Percentiles rank a stretch among this genome's conserved stretches.
Evolutionary conservation across 768 basidiomycete genomes (phyloP).

Genomic region (Collybiopsis confluens): DNA sequence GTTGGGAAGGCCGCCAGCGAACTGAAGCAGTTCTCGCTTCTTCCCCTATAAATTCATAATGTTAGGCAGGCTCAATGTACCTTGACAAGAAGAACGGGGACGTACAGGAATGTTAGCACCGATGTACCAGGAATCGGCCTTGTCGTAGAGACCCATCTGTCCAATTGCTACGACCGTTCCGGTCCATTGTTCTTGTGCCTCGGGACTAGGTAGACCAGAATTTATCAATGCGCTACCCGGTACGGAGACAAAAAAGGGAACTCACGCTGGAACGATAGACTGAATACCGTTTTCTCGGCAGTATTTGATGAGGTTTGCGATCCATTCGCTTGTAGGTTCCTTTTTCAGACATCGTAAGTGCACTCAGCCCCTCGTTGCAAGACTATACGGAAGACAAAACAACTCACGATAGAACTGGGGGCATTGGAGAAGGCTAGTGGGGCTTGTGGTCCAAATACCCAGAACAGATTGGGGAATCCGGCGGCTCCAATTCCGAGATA

Average conservation of each 20-base stretch:
- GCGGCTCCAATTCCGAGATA: slow-evolving; percentile 14
- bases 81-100: neutral
- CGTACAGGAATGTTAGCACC: slow-evolving; percentile 12
- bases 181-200: neutral
- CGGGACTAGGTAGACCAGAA: too few species aligned
- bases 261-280: neutral
- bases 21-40: slow-evolving; percentile 9
- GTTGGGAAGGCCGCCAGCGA: slow-evolving; percentile 10
- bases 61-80: too few species aligned
- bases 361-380: too few species aligned
- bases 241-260: too few species aligned
- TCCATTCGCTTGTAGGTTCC: slow-evolving; percentile 23
- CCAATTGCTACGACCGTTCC: neutral
- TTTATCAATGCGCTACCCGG: too few species aligned
- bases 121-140: slow-evolving; percentile 13
- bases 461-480: slow-evolving; percentile 16
- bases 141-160: neutral
- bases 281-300: slow-evolving; percentile 11
- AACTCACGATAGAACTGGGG: slow-evolving; percentile 12
- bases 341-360: slow-evolving; percentile 5
- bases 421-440: slow-evolving; percentile 14
- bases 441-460: slow-evolving; percentile 13
- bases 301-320: slow-evolving; percentile 16
- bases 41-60: slow-evolving; percentile 1
- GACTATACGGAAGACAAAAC: neutral